Conservation (phyloP, 2,329 filamentous ascomycete genomes). For the Phaeosphaeriaceae sp. region DNA sequence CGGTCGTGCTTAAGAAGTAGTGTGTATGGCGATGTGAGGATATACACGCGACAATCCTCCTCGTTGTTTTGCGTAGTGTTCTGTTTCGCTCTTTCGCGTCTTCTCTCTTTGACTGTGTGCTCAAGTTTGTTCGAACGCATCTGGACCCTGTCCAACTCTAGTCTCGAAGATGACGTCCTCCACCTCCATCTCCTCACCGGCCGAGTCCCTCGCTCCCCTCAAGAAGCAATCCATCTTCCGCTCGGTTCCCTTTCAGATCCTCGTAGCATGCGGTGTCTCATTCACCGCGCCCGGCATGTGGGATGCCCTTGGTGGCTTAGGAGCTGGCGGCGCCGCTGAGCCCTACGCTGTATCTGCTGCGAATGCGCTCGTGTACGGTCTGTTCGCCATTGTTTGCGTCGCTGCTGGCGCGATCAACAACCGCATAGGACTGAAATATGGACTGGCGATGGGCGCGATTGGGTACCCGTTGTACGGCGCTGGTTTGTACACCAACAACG, state of each 20-base stretch:
- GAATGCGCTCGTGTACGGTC: slow-evolving; percentile 44
- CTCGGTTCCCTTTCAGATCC: slow-evolving; percentile 43
- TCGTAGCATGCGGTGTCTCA: slow-evolving; percentile 43
- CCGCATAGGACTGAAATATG: slow-evolving; percentile 44
- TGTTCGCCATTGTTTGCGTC: slow-evolving; percentile 42
- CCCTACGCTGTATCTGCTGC: slow-evolving; percentile 43
- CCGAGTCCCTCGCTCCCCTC: slow-evolving; percentile 8
- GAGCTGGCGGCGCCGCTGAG: slow-evolving; percentile 44
- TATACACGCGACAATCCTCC: no score
- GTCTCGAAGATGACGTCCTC: not conserved
- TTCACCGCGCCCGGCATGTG: slow-evolving; percentile 47
- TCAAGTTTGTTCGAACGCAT: no score
- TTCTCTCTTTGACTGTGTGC: no score
- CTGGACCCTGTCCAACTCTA: no score
- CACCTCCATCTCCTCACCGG: not conserved
- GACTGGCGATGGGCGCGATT: slow-evolving; percentile 53
- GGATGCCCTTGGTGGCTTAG: slow-evolving; percentile 44
- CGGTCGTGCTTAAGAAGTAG: not conserved
- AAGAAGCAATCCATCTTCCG: slow-evolving; percentile 35
- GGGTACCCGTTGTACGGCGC: slow-evolving; percentile 54
- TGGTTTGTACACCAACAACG: slow-evolving; percentile 51
- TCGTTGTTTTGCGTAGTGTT: no score
- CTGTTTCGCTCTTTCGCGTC: no score
- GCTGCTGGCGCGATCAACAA: slow-evolving; percentile 49
- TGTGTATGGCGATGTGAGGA: no score